These are phyloP conservation scores for Mariannaea elegans DNA, from an alignment of 2,329 filamentous ascomycete species.

Conservation along the genomic window DNA sequence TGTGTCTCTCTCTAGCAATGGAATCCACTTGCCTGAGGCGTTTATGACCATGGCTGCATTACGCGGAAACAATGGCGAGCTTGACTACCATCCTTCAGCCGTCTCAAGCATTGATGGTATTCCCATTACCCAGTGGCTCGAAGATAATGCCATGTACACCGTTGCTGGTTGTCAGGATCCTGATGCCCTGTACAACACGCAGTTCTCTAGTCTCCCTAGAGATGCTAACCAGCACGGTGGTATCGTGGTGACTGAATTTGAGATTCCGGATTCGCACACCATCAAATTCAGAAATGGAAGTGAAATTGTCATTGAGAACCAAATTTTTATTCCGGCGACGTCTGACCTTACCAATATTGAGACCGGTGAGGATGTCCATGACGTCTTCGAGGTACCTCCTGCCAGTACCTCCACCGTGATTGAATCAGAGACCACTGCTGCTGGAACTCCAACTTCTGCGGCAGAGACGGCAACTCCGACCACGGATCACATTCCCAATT, in stretches of 20 bases:
- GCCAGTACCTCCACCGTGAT: background rate
- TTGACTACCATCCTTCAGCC: conserved; percentile 32
- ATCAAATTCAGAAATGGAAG: conserved; percentile 8
- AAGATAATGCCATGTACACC: conserved; percentile 28
- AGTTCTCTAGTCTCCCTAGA: background rate
- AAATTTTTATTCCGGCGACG: background rate
- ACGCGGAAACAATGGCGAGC: conserved; percentile 17
- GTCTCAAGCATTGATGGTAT: conserved; percentile 31
- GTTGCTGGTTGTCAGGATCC: conserved; percentile 10
- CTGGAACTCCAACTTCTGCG: background rate
- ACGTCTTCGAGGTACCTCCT: background rate
- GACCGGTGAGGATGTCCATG: conserved; percentile 3
- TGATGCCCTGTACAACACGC: conserved; percentile 3
- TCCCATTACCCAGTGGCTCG: conserved; percentile 32
- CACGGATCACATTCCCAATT: background rate
- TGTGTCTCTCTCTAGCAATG: conserved; percentile 28
- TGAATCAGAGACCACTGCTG: background rate
- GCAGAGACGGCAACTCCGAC: background rate
- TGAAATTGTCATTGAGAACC: background rate
- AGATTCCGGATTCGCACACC: conserved; percentile 11
- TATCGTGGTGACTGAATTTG: background rate
- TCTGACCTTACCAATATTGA: conserved; percentile 1
- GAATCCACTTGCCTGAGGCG: conserved; percentile 26
- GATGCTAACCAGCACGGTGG: background rate
- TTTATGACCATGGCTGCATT: conserved; percentile 23